Base-by-base conservation (phyloP, 495 filamentous ascomycete species). In the Penicillium malachiteum region DNA sequence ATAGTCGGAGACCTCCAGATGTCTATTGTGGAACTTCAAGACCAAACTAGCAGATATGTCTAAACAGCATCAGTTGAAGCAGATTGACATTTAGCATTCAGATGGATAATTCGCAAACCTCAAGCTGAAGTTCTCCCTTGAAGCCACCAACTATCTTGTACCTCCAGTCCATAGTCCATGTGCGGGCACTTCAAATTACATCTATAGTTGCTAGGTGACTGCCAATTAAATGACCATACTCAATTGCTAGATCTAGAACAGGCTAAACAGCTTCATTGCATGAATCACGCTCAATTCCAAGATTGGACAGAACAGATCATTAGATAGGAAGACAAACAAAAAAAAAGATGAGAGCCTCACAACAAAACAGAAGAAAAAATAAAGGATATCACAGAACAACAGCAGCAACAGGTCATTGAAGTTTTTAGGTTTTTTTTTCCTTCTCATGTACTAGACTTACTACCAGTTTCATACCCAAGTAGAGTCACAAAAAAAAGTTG, bases 371-470 rank as follows among this genome's bases (percentile, higher is more conserved):
- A 21, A 26, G n/a, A 59, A 40, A 38, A 33, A 43, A 56, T n/a
- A n/a, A 54, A 62, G 58, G 61, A 58, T 57, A 61, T 64, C 57
- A 64, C 50, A 51, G 26, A 41, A 48, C 43, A 50, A 56, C 12
- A 18, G 55, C 34, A 31, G 33, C 10, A 54, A 33, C 18, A 33
- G 31, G 17, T 18, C 55, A 50, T 50, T 39, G 3, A 13, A 50
- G 48, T 34, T 32, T 34, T 48, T 48, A 9, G 14, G 30, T 17
- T 37, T 41, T 42, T n/a, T 33, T 33, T 35, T 37, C 47, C 38
- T 62, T 56, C 56, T 59, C 57, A 57, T 63, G 50, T 52, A 55
- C 58, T 58, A 30, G 43, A 46, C 43, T n/a, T 26, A 32, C 21
- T 46, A 49, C 34, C 46, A 34, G 13, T n/a, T 37, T 38, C 46